A percentile compares a stretch with the other conserved stretches of the same genome.
phyloP scores from a whole-genome alignment of 2,329 filamentous ascomycete species.

The Ophiostoma himal-ulmi region DNA sequence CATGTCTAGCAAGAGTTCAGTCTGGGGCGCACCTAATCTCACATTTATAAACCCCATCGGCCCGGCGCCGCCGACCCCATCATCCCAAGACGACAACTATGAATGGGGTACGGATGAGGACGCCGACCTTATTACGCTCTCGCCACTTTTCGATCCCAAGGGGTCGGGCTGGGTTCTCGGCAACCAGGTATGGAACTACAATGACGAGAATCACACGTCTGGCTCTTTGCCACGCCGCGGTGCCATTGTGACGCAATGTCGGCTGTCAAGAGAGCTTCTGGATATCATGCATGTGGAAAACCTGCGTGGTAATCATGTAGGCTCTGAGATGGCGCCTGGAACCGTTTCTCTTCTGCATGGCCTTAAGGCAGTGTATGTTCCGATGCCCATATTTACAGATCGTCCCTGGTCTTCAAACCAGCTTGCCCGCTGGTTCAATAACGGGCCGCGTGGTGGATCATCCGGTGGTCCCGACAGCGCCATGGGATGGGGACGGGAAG shows the following conservation, averaged over 20 bases:
- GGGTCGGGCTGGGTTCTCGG: constrained; percentile 68
- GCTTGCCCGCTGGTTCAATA: constrained; percentile 55
- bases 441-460: constrained; percentile 48
- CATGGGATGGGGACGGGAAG: constrained; percentile 55
- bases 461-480: constrained; percentile 49
- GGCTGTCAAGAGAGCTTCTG: constrained; percentile 64
- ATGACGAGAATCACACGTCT: constrained; percentile 43
- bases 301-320: constrained; percentile 65
- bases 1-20: constrained; percentile 44
- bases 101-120: constrained; percentile 33
- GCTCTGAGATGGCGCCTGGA: constrained; percentile 73
- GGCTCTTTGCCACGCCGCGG: constrained; percentile 62
- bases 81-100: constrained; percentile 29
- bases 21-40: constrained; percentile 60
- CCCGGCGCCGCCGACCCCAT: constrained; percentile 33
- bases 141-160: constrained; percentile 71
- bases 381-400: constrained; percentile 75
- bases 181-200: constrained; percentile 63
- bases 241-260: constrained; percentile 72
- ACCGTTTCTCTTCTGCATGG: constrained; percentile 70
- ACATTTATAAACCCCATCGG: constrained; percentile 57
- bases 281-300: constrained; percentile 75
- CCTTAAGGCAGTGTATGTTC: constrained; percentile 70
- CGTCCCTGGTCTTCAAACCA: constrained; percentile 58
- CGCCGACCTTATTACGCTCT: constrained; percentile 48